These are phyloP conservation scores for Brachypodium distachyon DNA, from an alignment of 202 grass and related monocot species.

Conservation along the genomic window DNA sequence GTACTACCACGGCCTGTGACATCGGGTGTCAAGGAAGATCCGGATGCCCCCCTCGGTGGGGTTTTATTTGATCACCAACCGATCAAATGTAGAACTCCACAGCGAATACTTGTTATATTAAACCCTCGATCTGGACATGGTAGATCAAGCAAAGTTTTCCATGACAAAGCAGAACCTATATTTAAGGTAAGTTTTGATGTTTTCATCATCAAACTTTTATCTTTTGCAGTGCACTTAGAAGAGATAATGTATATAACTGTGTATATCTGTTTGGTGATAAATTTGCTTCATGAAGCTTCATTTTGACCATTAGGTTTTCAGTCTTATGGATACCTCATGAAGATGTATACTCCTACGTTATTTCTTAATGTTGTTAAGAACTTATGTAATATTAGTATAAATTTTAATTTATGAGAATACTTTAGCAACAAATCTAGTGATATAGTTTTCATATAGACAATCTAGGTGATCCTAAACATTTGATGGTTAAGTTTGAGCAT, in stretches of 20 bases:
- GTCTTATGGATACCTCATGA: not conserved
- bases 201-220: not conserved
- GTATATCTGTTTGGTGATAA: not conserved
- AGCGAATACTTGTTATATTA: conserved; percentile 84
- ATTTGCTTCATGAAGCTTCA: not conserved
- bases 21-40: conserved; percentile 48
- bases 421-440: not conserved
- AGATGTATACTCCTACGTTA: not conserved
- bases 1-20: conserved; percentile 44
- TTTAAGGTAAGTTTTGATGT: conserved; percentile 64
- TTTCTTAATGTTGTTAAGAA: not conserved
- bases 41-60: conserved; percentile 38
- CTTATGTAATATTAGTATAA: not conserved
- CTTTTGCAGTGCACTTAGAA: not conserved
- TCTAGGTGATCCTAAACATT: not conserved
- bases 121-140: conserved; percentile 96
- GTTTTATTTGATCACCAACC: conserved; percentile 60
- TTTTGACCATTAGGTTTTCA: not conserved
- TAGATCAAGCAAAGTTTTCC: conserved; percentile 86
- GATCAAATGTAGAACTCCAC: conserved; percentile 76
- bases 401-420: not conserved
- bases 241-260: not conserved
- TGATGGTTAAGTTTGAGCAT: not conserved
- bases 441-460: not conserved
- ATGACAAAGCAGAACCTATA: conserved; percentile 93